These are phyloP conservation scores for Cladophialophora yegresii DNA, from an alignment of 2,329 filamentous ascomycete species.

Conservation along the genomic window DNA sequence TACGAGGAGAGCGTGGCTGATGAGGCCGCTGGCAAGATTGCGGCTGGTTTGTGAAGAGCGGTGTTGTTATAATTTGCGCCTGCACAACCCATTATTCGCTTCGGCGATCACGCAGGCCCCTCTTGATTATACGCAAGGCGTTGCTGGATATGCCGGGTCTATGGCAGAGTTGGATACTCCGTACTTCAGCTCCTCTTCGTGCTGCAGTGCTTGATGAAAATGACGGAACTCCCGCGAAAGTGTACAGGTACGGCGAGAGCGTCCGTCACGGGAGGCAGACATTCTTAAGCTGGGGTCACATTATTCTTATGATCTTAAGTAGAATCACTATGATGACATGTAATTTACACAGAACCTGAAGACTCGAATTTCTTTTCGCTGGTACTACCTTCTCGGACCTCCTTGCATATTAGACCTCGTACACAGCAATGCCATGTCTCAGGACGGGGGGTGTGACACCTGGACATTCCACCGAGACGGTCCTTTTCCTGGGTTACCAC, in stretches of 20 bases:
- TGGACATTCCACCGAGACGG: no score
- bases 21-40: conserved; percentile 34
- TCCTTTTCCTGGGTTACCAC: no score
- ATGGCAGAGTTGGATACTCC: conserved; percentile 7
- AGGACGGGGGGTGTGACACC: not conserved
- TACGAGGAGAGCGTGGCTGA: conserved; percentile 36
- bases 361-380: not conserved
- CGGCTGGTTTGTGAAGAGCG: conserved; percentile 22
- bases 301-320: conserved; percentile 14
- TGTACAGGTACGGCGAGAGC: conserved; percentile 15
- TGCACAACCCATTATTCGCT: not conserved
- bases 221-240: not conserved
- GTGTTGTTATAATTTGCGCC: conserved; percentile 4
- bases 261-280: not conserved
- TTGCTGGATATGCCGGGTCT: conserved; percentile 12
- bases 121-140: conserved; percentile 17
- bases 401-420: not conserved
- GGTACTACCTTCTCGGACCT: not conserved
- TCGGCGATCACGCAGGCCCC: not conserved
- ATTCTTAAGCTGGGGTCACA: not conserved
- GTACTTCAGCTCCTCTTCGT: not conserved
- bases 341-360: conserved; percentile 5
- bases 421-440: not conserved
- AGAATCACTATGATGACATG: conserved; percentile 18
- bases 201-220: conserved; percentile 4